Percentiles rank a stretch among this genome's conserved stretches.
phyloP scores from a whole-genome alignment of 805 yeast species.

The Sugiyamaella boreocaroliniensis region DNA sequence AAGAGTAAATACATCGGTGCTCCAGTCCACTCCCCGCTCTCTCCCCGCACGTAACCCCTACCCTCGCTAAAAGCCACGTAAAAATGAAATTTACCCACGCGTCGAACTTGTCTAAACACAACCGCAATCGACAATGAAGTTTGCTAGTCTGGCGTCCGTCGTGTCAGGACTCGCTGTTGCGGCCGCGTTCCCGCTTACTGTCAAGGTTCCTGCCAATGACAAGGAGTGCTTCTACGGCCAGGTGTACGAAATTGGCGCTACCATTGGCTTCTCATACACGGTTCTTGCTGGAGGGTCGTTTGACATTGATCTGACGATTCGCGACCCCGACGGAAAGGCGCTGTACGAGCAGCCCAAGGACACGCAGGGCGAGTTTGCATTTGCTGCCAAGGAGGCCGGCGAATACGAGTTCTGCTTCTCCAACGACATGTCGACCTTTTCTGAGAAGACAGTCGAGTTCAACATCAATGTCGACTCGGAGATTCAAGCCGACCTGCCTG shows the following conservation, averaged over 20 bases:
- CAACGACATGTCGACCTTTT: slow-evolving; percentile 72
- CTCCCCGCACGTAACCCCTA: background rate
- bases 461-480: slow-evolving; percentile 49
- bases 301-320: slow-evolving; percentile 62
- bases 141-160: background rate
- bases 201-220: slow-evolving; percentile 69
- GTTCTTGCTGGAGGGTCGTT: slow-evolving; percentile 76
- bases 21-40: no score
- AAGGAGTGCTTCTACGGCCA: slow-evolving; percentile 64
- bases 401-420: slow-evolving; percentile 85
- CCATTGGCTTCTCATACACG: slow-evolving; percentile 71
- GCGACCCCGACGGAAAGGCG: slow-evolving; percentile 49
- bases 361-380: slow-evolving; percentile 74
- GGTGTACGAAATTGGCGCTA: slow-evolving; percentile 52
- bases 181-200: slow-evolving; percentile 53
- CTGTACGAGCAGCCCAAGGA: slow-evolving; percentile 52
- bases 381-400: slow-evolving; percentile 58
- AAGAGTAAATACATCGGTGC: no score
- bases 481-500: slow-evolving; percentile 59
- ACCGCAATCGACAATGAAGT: background rate
- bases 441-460: slow-evolving; percentile 78
- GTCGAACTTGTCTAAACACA: background rate
- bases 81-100: background rate
- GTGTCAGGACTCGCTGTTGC: slow-evolving; percentile 1
- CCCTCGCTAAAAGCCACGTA: background rate